Evolutionary conservation across 306 rosid species (phyloP).

Genomic region (Astragalus glycyphyllos): DNA sequence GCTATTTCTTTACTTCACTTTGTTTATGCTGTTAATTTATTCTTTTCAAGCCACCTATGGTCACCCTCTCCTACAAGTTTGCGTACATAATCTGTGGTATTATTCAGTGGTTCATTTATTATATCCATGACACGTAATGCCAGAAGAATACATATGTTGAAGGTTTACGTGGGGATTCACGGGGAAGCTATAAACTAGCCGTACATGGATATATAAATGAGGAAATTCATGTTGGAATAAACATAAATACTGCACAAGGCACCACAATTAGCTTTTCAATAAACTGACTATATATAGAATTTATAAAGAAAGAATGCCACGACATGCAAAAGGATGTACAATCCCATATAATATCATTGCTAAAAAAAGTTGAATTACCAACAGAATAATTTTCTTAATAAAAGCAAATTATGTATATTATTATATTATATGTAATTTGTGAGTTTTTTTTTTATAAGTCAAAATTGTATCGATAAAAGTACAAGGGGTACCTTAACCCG

Average conservation of each 20-base stretch:
- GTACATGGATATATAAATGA: not conserved
- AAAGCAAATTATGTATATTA: too few relatives aligned
- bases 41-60: not conserved
- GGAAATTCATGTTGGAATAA: not conserved
- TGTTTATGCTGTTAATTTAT: not conserved
- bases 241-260: conserved; percentile 12
- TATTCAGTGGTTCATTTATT: conserved; percentile 3
- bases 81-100: not conserved
- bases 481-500: too few relatives aligned
- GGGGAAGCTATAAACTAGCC: not conserved
- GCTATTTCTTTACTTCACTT: not conserved
- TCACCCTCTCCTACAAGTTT: conserved; percentile 6
- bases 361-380: too few relatives aligned
- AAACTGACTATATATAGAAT: not conserved
- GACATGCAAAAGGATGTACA: not conserved
- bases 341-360: not conserved
- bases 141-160: not conserved
- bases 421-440: too few relatives aligned
- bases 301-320: not conserved
- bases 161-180: conserved; percentile 1
- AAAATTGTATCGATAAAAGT: too few relatives aligned
- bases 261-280: not conserved
- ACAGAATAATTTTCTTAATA: too few relatives aligned
- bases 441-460: too few relatives aligned
- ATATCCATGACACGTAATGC: not conserved